Base-by-base conservation (phyloP, 108 stramenopile genomes). In the Ochromonas danica region DNA sequence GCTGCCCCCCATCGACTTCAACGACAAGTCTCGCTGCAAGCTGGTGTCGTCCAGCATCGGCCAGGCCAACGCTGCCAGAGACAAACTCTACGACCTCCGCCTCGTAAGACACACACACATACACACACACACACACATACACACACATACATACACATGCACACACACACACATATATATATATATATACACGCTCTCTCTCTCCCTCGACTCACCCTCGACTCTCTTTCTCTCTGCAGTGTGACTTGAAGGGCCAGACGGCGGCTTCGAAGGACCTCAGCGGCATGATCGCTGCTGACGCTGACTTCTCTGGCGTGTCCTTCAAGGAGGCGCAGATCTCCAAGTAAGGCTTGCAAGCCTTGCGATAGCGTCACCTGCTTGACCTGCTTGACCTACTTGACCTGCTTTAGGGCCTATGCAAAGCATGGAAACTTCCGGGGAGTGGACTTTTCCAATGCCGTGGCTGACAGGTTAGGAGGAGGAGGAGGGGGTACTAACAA, bases 41-140 rank as follows among this genome's bases (percentile, higher is more conserved):
- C 85, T 97, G 42, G 93, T 87, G 84, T 88, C 88, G 36, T 87
- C 85, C 70, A 84, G 86, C 41, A 97, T 96, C 83, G 96, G 96
- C 3, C 96, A 97, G 77, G 94, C 96, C 61, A 97, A 97, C 70
- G 96, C 95, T 0, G 94, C 94, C 0, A 86, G 96, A 22, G 96
- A 97, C 82, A 94, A 93, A 75, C 88, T 97, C 10, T 95, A 93
- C 79, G 96, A 97, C 85, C 80, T 97, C 28, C 88, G 96, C 2
- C 82, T 82, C 41, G 81, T 80, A 74, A 83, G 72, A 81, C 79
- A 82, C 80, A 33, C n/a, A 67, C 0, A 70, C 38, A 40, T 35
- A 38, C 35, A 14, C 10, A 38, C 35, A 14, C 36, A 38, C 35
- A 38, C 36, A 38, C 10, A 38, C 10, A 14, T 10, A 14, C 6